phyloP scores from a whole-genome alignment of 495 filamentous ascomycete species.

The Niebla homalea region DNA sequence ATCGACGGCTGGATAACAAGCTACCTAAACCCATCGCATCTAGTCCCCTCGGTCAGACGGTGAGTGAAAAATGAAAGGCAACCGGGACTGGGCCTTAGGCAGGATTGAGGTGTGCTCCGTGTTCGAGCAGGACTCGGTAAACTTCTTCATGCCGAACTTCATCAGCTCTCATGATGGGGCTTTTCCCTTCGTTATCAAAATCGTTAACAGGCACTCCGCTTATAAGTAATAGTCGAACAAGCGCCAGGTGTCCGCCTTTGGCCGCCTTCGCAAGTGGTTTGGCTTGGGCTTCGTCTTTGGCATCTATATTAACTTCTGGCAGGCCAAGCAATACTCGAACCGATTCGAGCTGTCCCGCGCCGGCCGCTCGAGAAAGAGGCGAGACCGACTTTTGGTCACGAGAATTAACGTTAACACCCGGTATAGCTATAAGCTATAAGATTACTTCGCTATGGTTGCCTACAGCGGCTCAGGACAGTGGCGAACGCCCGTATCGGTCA shows the following conservation, averaged over 20 bases:
- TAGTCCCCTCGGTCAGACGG: too few relatives aligned
- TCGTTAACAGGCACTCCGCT: too few relatives aligned
- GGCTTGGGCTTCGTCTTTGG: background rate
- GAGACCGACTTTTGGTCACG: background rate
- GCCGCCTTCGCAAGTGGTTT: background rate
- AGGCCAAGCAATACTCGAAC: background rate
- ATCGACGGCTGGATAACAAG: too few relatives aligned
- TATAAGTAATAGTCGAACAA: too few relatives aligned
- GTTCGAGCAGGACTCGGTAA: too few relatives aligned
- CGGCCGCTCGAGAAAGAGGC: background rate
- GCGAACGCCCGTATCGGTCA: background rate
- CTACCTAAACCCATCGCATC: too few relatives aligned
- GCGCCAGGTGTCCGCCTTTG: background rate
- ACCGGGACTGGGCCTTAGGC: too few relatives aligned
- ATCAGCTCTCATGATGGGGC: too few relatives aligned
- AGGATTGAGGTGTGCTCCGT: too few relatives aligned
- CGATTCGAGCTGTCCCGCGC: background rate
- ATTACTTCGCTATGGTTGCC: background rate
- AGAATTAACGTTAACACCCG: background rate
- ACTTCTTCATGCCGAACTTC: too few relatives aligned
- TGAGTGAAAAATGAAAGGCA: too few relatives aligned
- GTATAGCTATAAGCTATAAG: background rate
- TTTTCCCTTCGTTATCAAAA: too few relatives aligned
- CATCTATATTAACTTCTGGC: background rate
- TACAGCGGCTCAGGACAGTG: background rate